Base-by-base conservation (phyloP, 2,329 filamentous ascomycete genomes). In the Xylariaceae sp. region DNA sequence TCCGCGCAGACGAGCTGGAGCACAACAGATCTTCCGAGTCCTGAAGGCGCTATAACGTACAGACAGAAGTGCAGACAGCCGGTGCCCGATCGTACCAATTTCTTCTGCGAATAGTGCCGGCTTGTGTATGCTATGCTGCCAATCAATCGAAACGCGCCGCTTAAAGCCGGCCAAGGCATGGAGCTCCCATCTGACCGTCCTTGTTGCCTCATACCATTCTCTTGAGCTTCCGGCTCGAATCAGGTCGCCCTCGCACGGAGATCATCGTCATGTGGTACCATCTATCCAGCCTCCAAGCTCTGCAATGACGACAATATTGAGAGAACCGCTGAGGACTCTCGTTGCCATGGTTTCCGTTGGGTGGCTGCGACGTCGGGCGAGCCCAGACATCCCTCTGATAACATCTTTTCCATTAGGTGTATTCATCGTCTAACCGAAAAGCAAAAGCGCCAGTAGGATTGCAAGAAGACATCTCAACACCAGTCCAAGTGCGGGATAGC, bases 351-450 rank as follows among this genome's bases (percentile, higher is more conserved):
- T 18, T 44, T 36, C 21, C 29, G 16, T 16, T 21, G 32, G 39
- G 22, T 19, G 16, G 44, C 37, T 54, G 50, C 56, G 56, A 54
- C 44, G 29, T 58, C 53, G 56, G 56, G 47, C 43, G 3, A 36
- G 19, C 8, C 42, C 12, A 26, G 47, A 21, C 19, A 43, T 34
- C 18, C 10, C 32, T 36, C 42, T 50, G 56, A 59, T 59, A 54
- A 53, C 54, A 37, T 36, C 13, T 56, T 57, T n/a, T 49, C 34
- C 34, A 57, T 59, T 57, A 59, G 49, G 54, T 57, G 48, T 59
- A 49, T 47, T 19, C 46, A 57, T 59, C 51, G 49, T 50, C 48
- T 59, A 59, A 59, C 15, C 50, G 51, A 59, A 58, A 58, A 45
- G 51, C 43, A 21, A 19, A 47, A 39, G 37, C 57, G 46, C 57